These are phyloP conservation scores for Moesziomyces parantarcticus DNA, from an alignment of 1,284 basidiomycete genomes.

Conservation along the genomic window DNA sequence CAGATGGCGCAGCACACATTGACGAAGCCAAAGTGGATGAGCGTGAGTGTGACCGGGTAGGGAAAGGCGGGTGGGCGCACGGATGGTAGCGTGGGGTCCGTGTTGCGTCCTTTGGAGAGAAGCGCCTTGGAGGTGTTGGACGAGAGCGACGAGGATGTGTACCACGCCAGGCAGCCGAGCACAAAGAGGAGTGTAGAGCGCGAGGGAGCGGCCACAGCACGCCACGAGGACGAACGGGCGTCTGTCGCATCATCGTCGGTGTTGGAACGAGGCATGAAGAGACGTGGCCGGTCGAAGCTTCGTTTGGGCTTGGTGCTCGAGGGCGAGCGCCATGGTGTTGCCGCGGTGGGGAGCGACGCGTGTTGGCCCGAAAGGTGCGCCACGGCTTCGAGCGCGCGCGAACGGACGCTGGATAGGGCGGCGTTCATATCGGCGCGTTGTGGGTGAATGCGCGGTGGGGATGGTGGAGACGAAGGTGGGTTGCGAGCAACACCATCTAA, in stretches of 20 bases:
- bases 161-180: slow-evolving; percentile 63
- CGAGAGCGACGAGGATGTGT: slow-evolving; percentile 80
- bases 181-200: slow-evolving; percentile 45
- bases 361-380: slow-evolving; percentile 8
- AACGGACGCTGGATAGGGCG: slow-evolving; percentile 24
- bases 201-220: slow-evolving; percentile 9
- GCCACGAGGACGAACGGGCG: slow-evolving; percentile 3
- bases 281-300: slow-evolving; percentile 21
- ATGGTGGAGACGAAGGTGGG: neutral
- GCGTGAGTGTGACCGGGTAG: slow-evolving; percentile 91
- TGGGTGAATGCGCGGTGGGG: neutral
- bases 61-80: slow-evolving; percentile 74
- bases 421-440: slow-evolving; percentile 21
- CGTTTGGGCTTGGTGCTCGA: slow-evolving; percentile 6
- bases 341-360: neutral
- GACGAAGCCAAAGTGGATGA: slow-evolving; percentile 96
- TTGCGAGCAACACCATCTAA: too few relatives aligned
- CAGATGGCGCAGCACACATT: slow-evolving; percentile 81
- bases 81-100: neutral
- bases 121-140: slow-evolving; percentile 90
- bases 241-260: neutral
- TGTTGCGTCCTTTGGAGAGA: slow-evolving; percentile 69
- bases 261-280: slow-evolving; percentile 20
- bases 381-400: slow-evolving; percentile 32
- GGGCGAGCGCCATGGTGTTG: slow-evolving; percentile 10